Conservation (phyloP, 345 rosid genomes). For the Sapria himalayana region DNA sequence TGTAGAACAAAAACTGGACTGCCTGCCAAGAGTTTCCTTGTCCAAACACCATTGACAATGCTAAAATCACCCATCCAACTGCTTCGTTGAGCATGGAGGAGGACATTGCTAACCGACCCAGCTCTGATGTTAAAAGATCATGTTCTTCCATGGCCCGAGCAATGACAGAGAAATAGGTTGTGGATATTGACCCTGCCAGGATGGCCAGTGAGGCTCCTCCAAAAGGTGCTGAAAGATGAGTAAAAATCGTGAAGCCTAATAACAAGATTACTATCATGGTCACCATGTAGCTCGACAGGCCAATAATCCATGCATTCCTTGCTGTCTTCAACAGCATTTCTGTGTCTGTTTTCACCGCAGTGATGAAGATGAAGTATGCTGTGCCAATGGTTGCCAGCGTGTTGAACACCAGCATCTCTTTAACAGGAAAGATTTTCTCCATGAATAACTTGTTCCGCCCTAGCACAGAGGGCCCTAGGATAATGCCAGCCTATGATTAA, state of each 20-base stretch:
- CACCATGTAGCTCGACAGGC: background rate
- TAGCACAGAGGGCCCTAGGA: conserved; percentile 13
- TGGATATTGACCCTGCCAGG: background rate
- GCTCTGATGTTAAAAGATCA: conserved; percentile 15
- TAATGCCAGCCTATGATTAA: conserved; percentile 14
- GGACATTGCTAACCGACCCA: conserved; percentile 13
- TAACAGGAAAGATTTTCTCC: conserved; percentile 1
- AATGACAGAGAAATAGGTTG: conserved; percentile 8
- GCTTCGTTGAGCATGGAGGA: conserved; percentile 7
- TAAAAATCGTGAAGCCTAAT: background rate
- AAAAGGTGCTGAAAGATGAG: background rate
- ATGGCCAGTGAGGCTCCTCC: background rate
- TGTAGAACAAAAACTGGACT: background rate
- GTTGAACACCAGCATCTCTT: background rate
- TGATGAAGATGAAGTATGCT: conserved; percentile 8
- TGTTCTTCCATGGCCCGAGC: conserved; percentile 10
- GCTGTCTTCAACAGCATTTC: background rate
- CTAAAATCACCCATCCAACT: background rate
- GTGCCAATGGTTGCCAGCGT: conserved; percentile 1
- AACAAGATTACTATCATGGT: background rate
- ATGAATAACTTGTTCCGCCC: background rate
- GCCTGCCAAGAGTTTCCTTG: background rate
- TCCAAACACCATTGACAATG: too few relatives aligned
- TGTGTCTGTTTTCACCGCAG: conserved; percentile 12
- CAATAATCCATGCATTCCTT: conserved; percentile 6